phyloP scores from a whole-genome alignment of 345 rosid genomes.

The Pistacia vera region DNA sequence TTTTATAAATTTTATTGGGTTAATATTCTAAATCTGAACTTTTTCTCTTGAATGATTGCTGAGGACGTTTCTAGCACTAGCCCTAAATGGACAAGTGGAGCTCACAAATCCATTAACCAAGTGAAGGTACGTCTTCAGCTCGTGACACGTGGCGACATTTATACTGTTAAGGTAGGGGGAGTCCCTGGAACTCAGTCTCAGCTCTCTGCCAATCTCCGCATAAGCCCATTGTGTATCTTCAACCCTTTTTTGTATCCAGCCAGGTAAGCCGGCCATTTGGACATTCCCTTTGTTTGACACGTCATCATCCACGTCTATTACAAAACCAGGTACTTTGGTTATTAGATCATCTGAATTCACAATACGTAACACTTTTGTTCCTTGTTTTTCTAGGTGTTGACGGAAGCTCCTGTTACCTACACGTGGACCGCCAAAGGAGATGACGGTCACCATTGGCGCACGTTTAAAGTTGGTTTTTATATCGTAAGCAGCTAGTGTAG shows the following conservation, averaged over 20 bases:
- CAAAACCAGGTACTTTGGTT: slow-evolving; percentile 90
- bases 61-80: slow-evolving; percentile 49
- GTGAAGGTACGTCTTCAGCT: slow-evolving; percentile 74
- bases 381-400: slow-evolving; percentile 60
- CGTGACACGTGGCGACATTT: slow-evolving; percentile 83
- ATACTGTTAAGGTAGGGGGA: slow-evolving; percentile 57
- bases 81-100: slow-evolving; percentile 72
- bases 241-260: slow-evolving; percentile 63
- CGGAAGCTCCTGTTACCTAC: slow-evolving; percentile 81
- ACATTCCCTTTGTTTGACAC: slow-evolving; percentile 6
- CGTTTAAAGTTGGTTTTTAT: slow-evolving; percentile 53
- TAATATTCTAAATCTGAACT: background rate
- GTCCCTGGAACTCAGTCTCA: slow-evolving; percentile 63
- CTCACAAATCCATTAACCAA: slow-evolving; percentile 70
- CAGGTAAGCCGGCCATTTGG: slow-evolving; percentile 36
- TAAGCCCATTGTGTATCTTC: slow-evolving; percentile 72
- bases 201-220: slow-evolving; percentile 83
- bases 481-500: slow-evolving; percentile 75
- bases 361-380: slow-evolving; percentile 71
- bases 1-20: too few species aligned
- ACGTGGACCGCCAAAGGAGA: slow-evolving; percentile 95
- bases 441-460: slow-evolving; percentile 72
- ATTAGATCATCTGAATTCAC: slow-evolving; percentile 86
- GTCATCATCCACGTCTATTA: slow-evolving; percentile 42
- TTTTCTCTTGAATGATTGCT: slow-evolving; percentile 6